phyloP scores from a whole-genome alignment of 2,329 filamentous ascomycete genomes.

The Alternaria longipes region DNA sequence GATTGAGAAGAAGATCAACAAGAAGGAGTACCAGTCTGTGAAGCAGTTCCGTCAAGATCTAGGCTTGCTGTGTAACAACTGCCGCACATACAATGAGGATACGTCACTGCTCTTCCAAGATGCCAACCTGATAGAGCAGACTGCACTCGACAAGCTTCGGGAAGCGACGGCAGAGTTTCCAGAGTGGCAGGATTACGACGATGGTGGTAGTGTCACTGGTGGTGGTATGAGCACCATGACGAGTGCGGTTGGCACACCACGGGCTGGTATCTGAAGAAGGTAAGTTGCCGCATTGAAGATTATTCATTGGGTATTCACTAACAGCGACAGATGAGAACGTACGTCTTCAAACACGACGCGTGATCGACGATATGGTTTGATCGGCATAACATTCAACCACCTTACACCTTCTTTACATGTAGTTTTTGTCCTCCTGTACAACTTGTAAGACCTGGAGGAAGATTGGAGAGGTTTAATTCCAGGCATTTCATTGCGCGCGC shows the following conservation, averaged over 20 bases:
- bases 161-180: conserved; percentile 65
- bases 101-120: conserved; percentile 91
- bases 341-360: not conserved
- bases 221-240: conserved; percentile 53
- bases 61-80: conserved; percentile 85
- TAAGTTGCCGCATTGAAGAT: conserved; percentile 1
- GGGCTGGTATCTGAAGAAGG: conserved; percentile 28
- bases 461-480: conserved; percentile 4
- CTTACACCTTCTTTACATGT: conserved; percentile 32
- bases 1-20: conserved; percentile 94
- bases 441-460: conserved; percentile 15
- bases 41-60: conserved; percentile 85
- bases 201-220: conserved; percentile 60
- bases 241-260: conserved; percentile 45
- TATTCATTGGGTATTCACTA: not conserved
- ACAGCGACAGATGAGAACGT: conserved; percentile 4
- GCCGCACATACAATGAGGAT: conserved; percentile 96
- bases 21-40: conserved; percentile 86
- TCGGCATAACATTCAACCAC: not conserved
- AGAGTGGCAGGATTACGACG: conserved; percentile 66
- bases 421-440: conserved; percentile 28
- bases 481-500: conserved; percentile 6
- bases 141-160: conserved; percentile 62
- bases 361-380: not conserved
- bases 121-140: conserved; percentile 84